Percentiles rank a stretch among this genome's conserved stretches.
Evolutionary conservation across 2,329 filamentous ascomycete species (phyloP).

Genomic region (Penicillium oxalicum): DNA sequence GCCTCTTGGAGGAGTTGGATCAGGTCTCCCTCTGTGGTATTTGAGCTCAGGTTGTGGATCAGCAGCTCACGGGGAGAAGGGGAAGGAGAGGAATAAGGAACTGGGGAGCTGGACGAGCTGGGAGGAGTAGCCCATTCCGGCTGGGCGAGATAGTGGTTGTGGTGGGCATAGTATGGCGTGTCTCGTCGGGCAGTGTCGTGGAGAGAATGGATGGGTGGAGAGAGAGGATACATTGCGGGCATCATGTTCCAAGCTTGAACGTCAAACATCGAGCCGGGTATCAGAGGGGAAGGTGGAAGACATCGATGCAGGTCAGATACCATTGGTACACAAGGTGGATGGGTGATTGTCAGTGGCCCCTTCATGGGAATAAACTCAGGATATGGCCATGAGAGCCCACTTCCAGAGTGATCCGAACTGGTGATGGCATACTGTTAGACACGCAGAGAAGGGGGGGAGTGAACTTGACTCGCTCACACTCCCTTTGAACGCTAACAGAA

Average conservation of each 20-base stretch:
- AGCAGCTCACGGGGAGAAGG: conserved; percentile 19
- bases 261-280: conserved; percentile 26
- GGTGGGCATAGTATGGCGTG: conserved; percentile 5
- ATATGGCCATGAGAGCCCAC: conserved; percentile 18
- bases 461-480: no score
- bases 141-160: conserved; percentile 2
- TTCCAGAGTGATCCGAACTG: conserved; percentile 18
- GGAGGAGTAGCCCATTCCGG: conserved; percentile 5
- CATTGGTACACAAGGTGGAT: conserved; percentile 24
- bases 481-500: not conserved
- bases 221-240: conserved; percentile 23
- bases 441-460: no score
- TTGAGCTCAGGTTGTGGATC: conserved; percentile 26
- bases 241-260: conserved; percentile 23
- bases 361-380: conserved; percentile 25
- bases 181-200: conserved; percentile 1
- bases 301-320: conserved; percentile 24
- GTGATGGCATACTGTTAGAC: conserved; percentile 1
- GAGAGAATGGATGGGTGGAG: conserved; percentile 15
- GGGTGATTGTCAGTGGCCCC: conserved; percentile 18
- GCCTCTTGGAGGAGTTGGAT: conserved; percentile 24
- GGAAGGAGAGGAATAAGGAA: conserved; percentile 3
- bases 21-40: conserved; percentile 26
- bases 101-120: conserved; percentile 6
- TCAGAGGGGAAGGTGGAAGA: conserved; percentile 26